Conservation (phyloP, 768 basidiomycete species). For the Panellus pusillus region DNA sequence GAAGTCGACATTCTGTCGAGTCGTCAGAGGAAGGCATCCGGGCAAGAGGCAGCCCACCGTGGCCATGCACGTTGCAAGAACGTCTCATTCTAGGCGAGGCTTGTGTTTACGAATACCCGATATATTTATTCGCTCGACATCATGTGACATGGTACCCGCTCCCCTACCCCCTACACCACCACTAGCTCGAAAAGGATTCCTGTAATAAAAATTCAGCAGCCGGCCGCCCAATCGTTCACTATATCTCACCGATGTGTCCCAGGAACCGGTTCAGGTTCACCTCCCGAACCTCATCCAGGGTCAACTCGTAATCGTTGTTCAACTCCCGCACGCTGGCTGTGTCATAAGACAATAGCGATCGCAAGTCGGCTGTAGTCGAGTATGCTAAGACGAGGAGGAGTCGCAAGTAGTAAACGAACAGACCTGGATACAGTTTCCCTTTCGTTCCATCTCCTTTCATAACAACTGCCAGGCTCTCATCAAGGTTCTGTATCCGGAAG, state of each 20-base stretch:
- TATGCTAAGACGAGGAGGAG: too few relatives aligned
- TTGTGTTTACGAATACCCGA: too few relatives aligned
- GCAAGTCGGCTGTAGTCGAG: slow-evolving; percentile 34
- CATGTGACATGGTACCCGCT: too few relatives aligned
- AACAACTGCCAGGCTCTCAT: slow-evolving; percentile 48
- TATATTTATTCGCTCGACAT: too few relatives aligned
- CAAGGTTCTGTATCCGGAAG: slow-evolving; percentile 38
- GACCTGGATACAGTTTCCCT: slow-evolving; percentile 46
- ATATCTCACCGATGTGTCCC: slow-evolving; percentile 48
- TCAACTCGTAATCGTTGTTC: slow-evolving; percentile 50
- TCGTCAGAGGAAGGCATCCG: slow-evolving; percentile 16
- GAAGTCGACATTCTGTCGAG: slow-evolving; percentile 33
- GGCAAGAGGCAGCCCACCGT: slow-evolving; percentile 33
- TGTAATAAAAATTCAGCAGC: slow-evolving; percentile 1
- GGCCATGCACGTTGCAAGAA: slow-evolving; percentile 28
- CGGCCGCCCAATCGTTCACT: not conserved
- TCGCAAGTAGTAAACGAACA: too few relatives aligned
- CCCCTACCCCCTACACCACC: not conserved
- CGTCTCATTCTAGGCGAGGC: too few relatives aligned
- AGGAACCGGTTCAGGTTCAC: slow-evolving; percentile 57
- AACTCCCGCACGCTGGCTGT: slow-evolving; percentile 43
- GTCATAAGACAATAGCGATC: slow-evolving; percentile 52
- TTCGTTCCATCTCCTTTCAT: slow-evolving; percentile 47
- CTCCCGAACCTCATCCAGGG: slow-evolving; percentile 39
- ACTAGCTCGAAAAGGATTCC: slow-evolving; percentile 19